Conservation (phyloP, 2,329 filamentous ascomycete species). For the Alternaria atra region DNA sequence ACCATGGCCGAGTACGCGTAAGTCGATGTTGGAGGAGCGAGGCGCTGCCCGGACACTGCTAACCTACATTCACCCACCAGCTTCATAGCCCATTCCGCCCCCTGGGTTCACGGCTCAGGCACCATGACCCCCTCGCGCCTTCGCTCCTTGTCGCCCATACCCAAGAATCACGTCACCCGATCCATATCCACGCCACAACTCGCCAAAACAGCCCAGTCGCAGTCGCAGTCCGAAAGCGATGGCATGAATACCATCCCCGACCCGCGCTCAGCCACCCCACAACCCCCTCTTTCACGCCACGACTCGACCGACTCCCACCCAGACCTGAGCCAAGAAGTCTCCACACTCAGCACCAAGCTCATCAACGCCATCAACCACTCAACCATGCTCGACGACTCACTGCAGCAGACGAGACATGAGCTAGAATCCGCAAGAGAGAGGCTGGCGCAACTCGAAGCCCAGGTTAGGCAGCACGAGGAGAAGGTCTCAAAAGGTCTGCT, state of each 20-base stretch:
- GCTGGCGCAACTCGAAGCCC: conserved; percentile 73
- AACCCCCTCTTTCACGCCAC: conserved; percentile 43
- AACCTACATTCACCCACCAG: conserved; percentile 29
- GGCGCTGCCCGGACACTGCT: conserved; percentile 19
- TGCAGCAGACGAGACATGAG: conserved; percentile 84
- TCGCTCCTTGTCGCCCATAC: conserved; percentile 48
- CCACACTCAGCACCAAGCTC: conserved; percentile 90
- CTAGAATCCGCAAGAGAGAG: conserved; percentile 75
- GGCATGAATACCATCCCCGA: conserved; percentile 74
- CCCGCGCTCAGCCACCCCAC: conserved; percentile 55
- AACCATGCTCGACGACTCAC: conserved; percentile 86
- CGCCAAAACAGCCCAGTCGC: conserved; percentile 42
- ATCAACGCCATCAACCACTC: conserved; percentile 98
- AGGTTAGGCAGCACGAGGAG: conserved; percentile 74
- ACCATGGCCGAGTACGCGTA: conserved; percentile 40
- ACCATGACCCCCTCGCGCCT: conserved; percentile 48
- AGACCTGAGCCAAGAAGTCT: conserved; percentile 78
- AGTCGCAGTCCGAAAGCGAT: conserved; percentile 58
- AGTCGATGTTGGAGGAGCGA: conserved; percentile 16
- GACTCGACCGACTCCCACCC: conserved; percentile 63
- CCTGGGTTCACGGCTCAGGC: conserved; percentile 46
- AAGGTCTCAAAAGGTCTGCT: conserved; percentile 77
- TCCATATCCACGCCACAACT: conserved; percentile 51
- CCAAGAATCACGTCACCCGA: conserved; percentile 50
- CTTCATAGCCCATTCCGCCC: conserved; percentile 44